Conservation (phyloP, 2,329 filamentous ascomycete genomes). For the Aspergillus cejpii region DNA sequence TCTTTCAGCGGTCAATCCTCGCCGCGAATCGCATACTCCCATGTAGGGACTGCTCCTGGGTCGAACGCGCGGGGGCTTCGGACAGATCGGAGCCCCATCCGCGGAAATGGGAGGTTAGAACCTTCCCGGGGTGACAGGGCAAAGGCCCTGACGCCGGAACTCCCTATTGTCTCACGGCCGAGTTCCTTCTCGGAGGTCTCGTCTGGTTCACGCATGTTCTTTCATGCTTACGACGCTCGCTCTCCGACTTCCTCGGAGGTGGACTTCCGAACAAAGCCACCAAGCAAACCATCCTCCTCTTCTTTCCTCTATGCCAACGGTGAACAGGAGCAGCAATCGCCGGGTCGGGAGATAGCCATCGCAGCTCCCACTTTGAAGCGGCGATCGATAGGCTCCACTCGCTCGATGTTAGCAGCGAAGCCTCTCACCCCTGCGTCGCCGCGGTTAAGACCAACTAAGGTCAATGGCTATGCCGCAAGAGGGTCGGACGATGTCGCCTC, state of each 20-base stretch:
- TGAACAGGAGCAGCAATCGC: constrained; percentile 25
- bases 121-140: constrained; percentile 29
- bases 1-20: constrained; percentile 20
- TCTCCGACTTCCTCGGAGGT: constrained; percentile 38
- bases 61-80: constrained; percentile 20
- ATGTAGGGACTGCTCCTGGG: constrained; percentile 21
- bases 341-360: constrained; percentile 16
- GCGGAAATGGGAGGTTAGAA: constrained; percentile 25
- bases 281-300: constrained; percentile 21
- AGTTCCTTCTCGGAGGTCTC: constrained; percentile 33
- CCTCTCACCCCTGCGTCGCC: constrained; percentile 22
- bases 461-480: constrained; percentile 22
- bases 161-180: constrained; percentile 27
- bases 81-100: constrained; percentile 33
- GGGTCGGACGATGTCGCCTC: constrained; percentile 20
- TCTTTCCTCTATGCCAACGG: constrained; percentile 38
- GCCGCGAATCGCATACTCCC: constrained; percentile 26
- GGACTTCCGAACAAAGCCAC: constrained; percentile 24
- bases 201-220: constrained; percentile 62
- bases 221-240: constrained; percentile 77
- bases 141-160: constrained; percentile 36
- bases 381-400: constrained; percentile 29
- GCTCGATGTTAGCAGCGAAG: constrained; percentile 19
- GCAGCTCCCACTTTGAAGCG: constrained; percentile 18
- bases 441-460: constrained; percentile 27